These are phyloP conservation scores for Ganoderma lucidum DNA, from an alignment of 1,284 basidiomycete genomes.

Conservation along the genomic window DNA sequence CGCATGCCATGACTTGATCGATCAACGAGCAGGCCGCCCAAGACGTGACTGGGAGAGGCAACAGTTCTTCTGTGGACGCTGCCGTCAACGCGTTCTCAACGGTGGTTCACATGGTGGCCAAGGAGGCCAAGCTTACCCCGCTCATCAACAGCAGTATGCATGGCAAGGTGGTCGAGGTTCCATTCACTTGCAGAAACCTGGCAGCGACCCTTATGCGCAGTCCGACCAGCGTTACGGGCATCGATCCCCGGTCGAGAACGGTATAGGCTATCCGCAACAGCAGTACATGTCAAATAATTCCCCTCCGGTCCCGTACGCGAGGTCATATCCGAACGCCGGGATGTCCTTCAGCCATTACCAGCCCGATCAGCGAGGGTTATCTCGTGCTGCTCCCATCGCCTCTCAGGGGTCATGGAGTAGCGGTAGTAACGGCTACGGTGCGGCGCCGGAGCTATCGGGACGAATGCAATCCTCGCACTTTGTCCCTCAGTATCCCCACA, in stretches of 20 bases:
- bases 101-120: constrained; percentile 23
- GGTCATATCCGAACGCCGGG: constrained; percentile 28
- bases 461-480: constrained; percentile 28
- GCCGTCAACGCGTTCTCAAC: constrained; percentile 41
- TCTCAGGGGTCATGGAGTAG: constrained; percentile 19
- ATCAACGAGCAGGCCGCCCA: constrained; percentile 61
- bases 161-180: constrained; percentile 26
- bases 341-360: constrained; percentile 34
- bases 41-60: constrained; percentile 76
- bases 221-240: constrained; percentile 33
- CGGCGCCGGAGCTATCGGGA: constrained; percentile 23
- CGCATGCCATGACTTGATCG: constrained; percentile 74
- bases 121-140: constrained; percentile 18
- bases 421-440: constrained; percentile 29
- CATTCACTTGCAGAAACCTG: constrained; percentile 27
- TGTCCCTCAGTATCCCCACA: constrained; percentile 28
- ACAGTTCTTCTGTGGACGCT: constrained; percentile 66
- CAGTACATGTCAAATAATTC: constrained; percentile 24
- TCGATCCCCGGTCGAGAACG: constrained; percentile 29
- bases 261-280: constrained; percentile 30
- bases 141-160: constrained; percentile 25
- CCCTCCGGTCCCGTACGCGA: constrained; percentile 24
- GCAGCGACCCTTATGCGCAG: constrained; percentile 26
- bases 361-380: constrained; percentile 34
- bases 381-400: constrained; percentile 19